phyloP scores from a whole-genome alignment of 2,329 filamentous ascomycete species.

The Claviceps monticola region DNA sequence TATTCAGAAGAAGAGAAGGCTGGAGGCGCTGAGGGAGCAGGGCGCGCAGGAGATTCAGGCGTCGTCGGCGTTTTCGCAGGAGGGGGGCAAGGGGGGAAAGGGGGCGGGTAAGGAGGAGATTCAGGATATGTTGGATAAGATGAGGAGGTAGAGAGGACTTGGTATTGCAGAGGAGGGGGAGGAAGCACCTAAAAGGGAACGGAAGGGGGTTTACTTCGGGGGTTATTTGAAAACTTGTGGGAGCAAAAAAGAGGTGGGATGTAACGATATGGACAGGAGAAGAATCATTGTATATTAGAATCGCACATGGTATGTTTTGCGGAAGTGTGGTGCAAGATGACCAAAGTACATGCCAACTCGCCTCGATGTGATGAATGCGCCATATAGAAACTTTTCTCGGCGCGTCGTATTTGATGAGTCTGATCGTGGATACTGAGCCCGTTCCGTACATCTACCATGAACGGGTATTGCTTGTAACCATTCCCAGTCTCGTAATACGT shows the following conservation, averaged over 20 bases:
- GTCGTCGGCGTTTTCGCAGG: conserved; percentile 22
- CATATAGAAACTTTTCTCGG: too few relatives aligned
- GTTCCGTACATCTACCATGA: too few relatives aligned
- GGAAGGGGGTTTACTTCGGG: too few relatives aligned
- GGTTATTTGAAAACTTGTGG: background rate
- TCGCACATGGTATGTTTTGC: background rate
- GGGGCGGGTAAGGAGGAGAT: conserved; percentile 23
- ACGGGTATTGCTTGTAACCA: too few relatives aligned
- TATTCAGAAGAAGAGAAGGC: conserved; percentile 65
- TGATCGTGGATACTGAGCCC: too few relatives aligned
- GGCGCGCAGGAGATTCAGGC: conserved; percentile 50
- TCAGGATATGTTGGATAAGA: conserved; percentile 25
- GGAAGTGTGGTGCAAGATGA: background rate
- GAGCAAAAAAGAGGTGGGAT: background rate
- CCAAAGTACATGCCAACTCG: background rate
- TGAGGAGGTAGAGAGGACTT: conserved; percentile 13
- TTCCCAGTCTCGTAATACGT: too few relatives aligned
- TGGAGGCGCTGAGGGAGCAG: conserved; percentile 61
- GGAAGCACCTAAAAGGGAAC: background rate
- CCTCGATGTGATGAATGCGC: background rate
- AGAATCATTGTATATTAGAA: background rate
- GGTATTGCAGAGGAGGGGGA: background rate
- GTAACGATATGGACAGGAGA: background rate
- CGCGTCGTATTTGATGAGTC: too few relatives aligned
- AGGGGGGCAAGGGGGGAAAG: conserved; percentile 17